A percentile compares a stretch with the other conserved stretches of the same genome.
Conservation (phyloP, 2,329 filamentous ascomycete species). For the Aaosphaeria arxii region DNA sequence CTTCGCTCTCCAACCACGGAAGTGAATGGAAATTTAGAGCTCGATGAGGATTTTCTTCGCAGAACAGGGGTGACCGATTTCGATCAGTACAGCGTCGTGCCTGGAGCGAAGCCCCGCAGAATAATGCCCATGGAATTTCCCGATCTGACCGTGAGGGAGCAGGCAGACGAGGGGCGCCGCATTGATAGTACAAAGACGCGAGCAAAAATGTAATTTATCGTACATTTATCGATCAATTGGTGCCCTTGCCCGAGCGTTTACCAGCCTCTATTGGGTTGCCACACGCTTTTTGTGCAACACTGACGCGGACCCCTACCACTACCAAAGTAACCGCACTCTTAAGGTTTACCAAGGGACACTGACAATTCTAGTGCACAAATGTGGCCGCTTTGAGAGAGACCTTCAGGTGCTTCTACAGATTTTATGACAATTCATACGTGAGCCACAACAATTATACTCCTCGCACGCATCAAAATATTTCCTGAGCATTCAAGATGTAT, state of each 20-base stretch:
- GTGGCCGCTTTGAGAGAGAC: neutral
- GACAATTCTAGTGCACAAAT: neutral
- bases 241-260: neutral
- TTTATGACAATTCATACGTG: no score
- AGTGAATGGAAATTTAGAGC: slow-evolving; percentile 69
- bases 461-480: no score
- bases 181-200: slow-evolving; percentile 58
- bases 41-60: slow-evolving; percentile 80
- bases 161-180: slow-evolving; percentile 73
- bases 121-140: slow-evolving; percentile 76
- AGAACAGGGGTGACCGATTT: slow-evolving; percentile 68
- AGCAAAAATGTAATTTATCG: slow-evolving; percentile 4
- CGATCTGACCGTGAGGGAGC: slow-evolving; percentile 69
- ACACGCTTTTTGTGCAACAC: neutral
- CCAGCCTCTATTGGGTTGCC: no score
- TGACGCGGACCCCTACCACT: neutral
- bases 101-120: slow-evolving; percentile 61
- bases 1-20: slow-evolving; percentile 55
- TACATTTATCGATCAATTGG: neutral
- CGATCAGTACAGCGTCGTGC: slow-evolving; percentile 66
- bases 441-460: no score
- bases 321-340: neutral
- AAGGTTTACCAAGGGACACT: neutral
- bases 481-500: no score
- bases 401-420: no score